Evolutionary conservation across 345 rosid genomes (phyloP), one percentile per base, ranked within the genome.

Genomic region (Lagerstroemia speciosa): DNA sequence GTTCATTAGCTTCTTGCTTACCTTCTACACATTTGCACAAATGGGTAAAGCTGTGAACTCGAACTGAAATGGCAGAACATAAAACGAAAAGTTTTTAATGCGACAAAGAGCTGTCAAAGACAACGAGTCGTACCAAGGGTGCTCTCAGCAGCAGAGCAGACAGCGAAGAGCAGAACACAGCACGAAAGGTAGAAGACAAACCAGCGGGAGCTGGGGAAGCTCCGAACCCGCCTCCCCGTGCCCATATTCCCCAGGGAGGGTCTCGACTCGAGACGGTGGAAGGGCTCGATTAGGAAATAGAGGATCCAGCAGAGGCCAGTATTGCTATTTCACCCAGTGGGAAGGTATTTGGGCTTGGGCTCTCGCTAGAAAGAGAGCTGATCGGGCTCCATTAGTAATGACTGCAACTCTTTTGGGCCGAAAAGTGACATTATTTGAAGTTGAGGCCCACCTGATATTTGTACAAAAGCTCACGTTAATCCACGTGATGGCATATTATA

Each of bases 71-170:
- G 14, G 31, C 30, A 24, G 61, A 55, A 55, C 29, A 3, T 9
- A 55, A 58, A 58, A 16, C 29, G 2, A 19, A 30, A 27, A 58
- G 19, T 8, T 58, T 19, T 43, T 65, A 33, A 12, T 24, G 15
- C 27, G n/a, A 16, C 37, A 2, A 57, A 6, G 19, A 34, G 10
- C 48, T 45, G 36, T n/a, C 43, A 30, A 67, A 55, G 70, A 34
- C 19, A 30, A 53, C 11, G 31, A 16, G 32, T 36, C 70, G 32
- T 53, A 67, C 70, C 70, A 3, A 67, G 20, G n/a, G 45, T 53
- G 70, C 32, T 27, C 22, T 32, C 63, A 2, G 33, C 48, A 60
- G 70, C 46, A 20, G 70, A 67, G 33, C 32, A n/a, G 70, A 17
- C 63, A 38, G 62, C 45, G 31, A 12, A 17, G 63, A 52, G 7